These are phyloP conservation scores for Diaporthe sp. DNA, from an alignment of 2,329 filamentous ascomycete genomes.

Conservation along the genomic window DNA sequence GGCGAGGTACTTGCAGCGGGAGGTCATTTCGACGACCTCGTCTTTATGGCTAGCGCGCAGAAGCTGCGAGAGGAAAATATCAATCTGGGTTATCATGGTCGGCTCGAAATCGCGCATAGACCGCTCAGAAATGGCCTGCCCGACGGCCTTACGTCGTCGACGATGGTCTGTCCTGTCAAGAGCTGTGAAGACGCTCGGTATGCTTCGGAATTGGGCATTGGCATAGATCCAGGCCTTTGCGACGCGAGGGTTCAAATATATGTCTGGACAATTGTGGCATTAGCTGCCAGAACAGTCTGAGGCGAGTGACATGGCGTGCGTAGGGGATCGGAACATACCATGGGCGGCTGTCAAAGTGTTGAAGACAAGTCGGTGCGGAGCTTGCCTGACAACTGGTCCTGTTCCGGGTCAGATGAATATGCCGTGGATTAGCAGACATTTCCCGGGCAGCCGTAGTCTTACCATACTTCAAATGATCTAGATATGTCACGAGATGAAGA, in stretches of 20 bases:
- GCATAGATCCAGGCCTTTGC: neutral
- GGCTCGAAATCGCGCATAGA: neutral
- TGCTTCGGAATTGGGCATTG: neutral
- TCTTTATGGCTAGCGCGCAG: neutral
- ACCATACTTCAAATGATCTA: constrained; percentile 21
- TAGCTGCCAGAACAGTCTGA: neutral
- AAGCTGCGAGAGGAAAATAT: neutral
- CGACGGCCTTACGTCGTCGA: neutral
- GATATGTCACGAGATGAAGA: constrained; percentile 13
- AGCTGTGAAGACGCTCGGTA: neutral
- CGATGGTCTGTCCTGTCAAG: neutral
- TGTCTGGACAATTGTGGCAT: neutral
- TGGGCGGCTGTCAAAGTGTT: neutral
- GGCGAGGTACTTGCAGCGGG: neutral
- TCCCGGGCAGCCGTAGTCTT: neutral
- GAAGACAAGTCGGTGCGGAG: neutral
- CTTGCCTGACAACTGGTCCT: neutral
- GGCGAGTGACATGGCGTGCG: neutral
- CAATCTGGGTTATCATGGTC: neutral
- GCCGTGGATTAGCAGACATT: neutral
- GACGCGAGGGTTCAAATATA: neutral
- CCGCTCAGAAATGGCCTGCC: neutral
- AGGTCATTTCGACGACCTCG: neutral
- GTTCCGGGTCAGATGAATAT: neutral
- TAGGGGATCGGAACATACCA: neutral